Base-by-base conservation (phyloP, 495 filamentous ascomycete species). In the Chaetomium tenue region DNA sequence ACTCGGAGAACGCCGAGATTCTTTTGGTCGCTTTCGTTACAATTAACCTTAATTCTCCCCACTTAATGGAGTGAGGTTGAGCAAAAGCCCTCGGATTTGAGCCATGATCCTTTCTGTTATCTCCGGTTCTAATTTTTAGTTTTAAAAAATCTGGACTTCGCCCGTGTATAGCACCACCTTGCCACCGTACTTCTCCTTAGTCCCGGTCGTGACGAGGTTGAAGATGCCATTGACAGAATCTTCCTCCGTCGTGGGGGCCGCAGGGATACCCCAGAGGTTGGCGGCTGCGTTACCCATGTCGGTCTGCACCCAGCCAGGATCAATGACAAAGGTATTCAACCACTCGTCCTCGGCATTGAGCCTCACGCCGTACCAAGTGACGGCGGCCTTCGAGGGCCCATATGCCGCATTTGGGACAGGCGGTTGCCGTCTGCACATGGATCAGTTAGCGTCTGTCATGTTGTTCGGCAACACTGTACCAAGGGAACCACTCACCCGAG, bases 241-340 rank as follows among this genome's bases (percentile, higher is more conserved):
- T 12, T 82, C 74, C 2, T 64, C 63, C 0, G 70, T 47, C 16
- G 59, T 23, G 3, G 79, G 79, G 42, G 78, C 57, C 23, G 72
- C 71, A 13, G 9, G 25, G 0, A 78, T 16, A 0, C 80, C 80
- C n/a, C 76, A 68, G 3, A 12, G 30, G 20, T 57, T 37, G 11
- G 81, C 81, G 0, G 68, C 79, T 4, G 62, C 44, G 59, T 82
- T 81, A 8, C 80, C 81, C 63, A 82, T 64, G 0, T 82, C 80
- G 4, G 81, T 84, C 48, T 76, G 75, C 9, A 74, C 74, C 63
- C 73, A 82, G 25, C 78, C 67, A 33, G 73, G 70, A 66, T 74
- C 66, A 50, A 76, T n/a, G 2, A 72, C 63, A 33, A 82, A 80
- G 0, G 75, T 69, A 11, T 55, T 75, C 11, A 82, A 64, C 66